phyloP scores from a whole-genome alignment of 495 filamentous ascomycete genomes.

The Lophiotrema nucula region DNA sequence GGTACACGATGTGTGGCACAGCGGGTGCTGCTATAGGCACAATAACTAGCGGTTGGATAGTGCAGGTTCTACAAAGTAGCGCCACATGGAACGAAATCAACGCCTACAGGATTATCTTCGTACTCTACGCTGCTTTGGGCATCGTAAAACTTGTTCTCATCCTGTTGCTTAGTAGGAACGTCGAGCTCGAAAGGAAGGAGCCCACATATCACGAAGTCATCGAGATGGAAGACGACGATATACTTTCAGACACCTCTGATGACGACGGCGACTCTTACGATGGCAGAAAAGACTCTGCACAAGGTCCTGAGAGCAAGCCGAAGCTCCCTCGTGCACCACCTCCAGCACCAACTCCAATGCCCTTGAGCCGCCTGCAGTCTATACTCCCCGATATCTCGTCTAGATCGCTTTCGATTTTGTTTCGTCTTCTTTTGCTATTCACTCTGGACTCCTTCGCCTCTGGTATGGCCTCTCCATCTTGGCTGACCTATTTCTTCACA shows the following conservation, averaged over 20 bases:
- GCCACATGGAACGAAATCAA: not conserved
- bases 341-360: not conserved
- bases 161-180: slow-evolving; percentile 1
- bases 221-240: not conserved
- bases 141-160: slow-evolving; percentile 5
- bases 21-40: slow-evolving; percentile 4
- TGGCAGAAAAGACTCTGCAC: too few species aligned
- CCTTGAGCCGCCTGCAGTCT: not conserved
- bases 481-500: too few species aligned
- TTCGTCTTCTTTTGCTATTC: too few species aligned
- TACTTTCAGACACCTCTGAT: not conserved
- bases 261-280: not conserved
- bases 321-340: not conserved
- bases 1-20: slow-evolving; percentile 12
- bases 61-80: not conserved
- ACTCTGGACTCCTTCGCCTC: too few species aligned
- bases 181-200: slow-evolving; percentile 1
- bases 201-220: slow-evolving; percentile 2
- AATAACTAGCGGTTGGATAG: not conserved
- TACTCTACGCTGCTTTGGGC: slow-evolving; percentile 1
- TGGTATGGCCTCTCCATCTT: too few species aligned
- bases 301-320: not conserved
- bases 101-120: slow-evolving; percentile 1
- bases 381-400: not conserved
- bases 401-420: too few species aligned